These are phyloP conservation scores for Sarocladiaceae sp. DNA, from an alignment of 2,329 filamentous ascomycete genomes.

Conservation along the genomic window DNA sequence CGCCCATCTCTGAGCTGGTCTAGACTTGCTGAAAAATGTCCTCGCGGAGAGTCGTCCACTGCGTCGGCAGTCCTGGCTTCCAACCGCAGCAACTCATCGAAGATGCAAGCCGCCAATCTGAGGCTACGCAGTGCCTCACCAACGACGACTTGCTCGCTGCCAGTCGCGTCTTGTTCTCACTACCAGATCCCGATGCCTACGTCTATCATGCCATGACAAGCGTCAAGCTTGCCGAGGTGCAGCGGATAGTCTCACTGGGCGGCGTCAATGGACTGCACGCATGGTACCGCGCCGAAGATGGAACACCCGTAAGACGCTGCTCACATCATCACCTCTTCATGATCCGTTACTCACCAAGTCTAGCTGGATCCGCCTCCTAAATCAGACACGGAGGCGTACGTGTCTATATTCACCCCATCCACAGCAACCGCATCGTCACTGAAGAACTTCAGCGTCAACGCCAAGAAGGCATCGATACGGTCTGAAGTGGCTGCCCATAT, in stretches of 20 bases:
- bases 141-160: conserved; percentile 36
- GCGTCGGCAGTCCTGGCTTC: conserved; percentile 39
- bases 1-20: conserved; percentile 23
- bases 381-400: conserved; percentile 60
- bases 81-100: conserved; percentile 33
- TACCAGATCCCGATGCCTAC: conserved; percentile 39
- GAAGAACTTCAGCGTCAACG: conserved; percentile 57
- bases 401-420: conserved; percentile 56
- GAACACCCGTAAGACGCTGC: conserved; percentile 22
- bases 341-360: conserved; percentile 8
- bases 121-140: conserved; percentile 30
- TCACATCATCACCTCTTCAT: not conserved
- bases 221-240: conserved; percentile 42
- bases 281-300: conserved; percentile 39
- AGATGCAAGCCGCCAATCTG: conserved; percentile 31
- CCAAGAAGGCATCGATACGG: conserved; percentile 56
- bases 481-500: conserved; percentile 50
- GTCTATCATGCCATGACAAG: conserved; percentile 46
- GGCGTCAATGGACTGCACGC: conserved; percentile 38
- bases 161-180: conserved; percentile 35
- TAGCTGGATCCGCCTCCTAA: conserved; percentile 42
- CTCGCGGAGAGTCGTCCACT: conserved; percentile 26
- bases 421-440: conserved; percentile 56
- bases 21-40: too few relatives aligned
- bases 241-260: conserved; percentile 38